Conservation (phyloP, 805 yeast species). For the Candida railenensis region DNA sequence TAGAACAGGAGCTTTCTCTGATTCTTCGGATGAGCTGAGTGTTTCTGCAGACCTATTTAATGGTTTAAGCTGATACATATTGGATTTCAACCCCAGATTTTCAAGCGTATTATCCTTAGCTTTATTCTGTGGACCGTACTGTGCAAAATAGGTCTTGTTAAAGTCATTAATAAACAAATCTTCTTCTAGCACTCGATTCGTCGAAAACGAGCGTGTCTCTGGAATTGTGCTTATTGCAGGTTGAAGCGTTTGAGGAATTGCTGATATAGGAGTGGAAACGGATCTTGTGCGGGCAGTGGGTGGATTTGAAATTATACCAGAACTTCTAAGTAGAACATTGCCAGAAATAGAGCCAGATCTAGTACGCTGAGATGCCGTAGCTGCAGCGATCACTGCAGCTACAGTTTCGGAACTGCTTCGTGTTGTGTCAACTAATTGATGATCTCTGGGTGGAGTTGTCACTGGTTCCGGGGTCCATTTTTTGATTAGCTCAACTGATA, state of each 20-base stretch:
- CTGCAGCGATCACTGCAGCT: neutral
- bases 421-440: neutral
- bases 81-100: constrained; percentile 12
- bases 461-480: neutral
- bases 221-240: neutral
- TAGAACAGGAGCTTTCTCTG: neutral
- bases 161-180: constrained; percentile 15
- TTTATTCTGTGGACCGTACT: constrained; percentile 9
- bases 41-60: constrained; percentile 31
- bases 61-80: constrained; percentile 28
- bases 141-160: constrained; percentile 18
- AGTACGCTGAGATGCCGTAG: neutral
- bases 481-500: constrained; percentile 2
- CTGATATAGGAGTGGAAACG: neutral
- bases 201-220: neutral
- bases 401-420: neutral
- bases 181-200: neutral
- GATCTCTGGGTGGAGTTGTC: neutral
- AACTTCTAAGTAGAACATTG: neutral
- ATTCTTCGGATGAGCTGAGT: constrained; percentile 19
- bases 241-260: neutral
- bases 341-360: neutral
- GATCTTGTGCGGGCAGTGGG: neutral
- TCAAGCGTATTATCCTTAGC: constrained; percentile 5
- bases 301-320: neutral